Percentiles rank a stretch among this genome's conserved stretches.
Conservation (phyloP, 2,329 filamentous ascomycete species). For the Botrytis fragariae region DNA sequence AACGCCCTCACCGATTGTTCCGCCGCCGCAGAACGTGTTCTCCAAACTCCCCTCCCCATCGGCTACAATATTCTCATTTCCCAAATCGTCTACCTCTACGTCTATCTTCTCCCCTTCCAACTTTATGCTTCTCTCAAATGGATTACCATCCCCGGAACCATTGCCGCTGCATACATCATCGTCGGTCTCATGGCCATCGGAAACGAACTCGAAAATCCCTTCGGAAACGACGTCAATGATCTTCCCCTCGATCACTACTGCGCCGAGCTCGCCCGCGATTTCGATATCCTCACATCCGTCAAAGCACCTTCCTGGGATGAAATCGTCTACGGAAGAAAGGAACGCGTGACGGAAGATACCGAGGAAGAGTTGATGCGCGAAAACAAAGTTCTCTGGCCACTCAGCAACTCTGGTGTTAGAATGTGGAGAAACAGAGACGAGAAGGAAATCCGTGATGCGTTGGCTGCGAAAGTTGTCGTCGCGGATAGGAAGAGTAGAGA, state of each 20-base stretch:
- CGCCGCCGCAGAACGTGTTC: conserved; percentile 70
- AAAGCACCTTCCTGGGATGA: conserved; percentile 28
- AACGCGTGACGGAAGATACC: conserved; percentile 1
- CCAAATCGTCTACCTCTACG: conserved; percentile 84
- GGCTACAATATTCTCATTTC: conserved; percentile 82
- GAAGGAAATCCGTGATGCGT: conserved; percentile 43
- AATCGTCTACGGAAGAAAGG: conserved; percentile 22
- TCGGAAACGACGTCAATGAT: conserved; percentile 81
- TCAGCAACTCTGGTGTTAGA: conserved; percentile 43
- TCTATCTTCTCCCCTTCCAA: conserved; percentile 79
- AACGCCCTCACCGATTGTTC: conserved; percentile 68
- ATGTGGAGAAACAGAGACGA: conserved; percentile 47
- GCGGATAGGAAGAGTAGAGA: conserved; percentile 15
- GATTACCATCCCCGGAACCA: conserved; percentile 74
- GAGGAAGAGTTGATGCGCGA: conserved; percentile 14
- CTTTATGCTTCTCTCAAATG: conserved; percentile 62
- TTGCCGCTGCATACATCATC: conserved; percentile 77
- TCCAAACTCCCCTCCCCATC: conserved; percentile 77
- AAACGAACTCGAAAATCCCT: conserved; percentile 81
- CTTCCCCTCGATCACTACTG: conserved; percentile 75
- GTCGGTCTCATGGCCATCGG: conserved; percentile 74
- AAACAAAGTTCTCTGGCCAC: conserved; percentile 40
- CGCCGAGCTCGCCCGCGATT: conserved; percentile 68
- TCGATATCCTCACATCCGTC: conserved; percentile 60
- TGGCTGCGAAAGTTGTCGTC: conserved; percentile 35